Evolutionary conservation across 2,329 filamentous ascomycete genomes (phyloP).

Genomic region (Diaporthe batatas): DNA sequence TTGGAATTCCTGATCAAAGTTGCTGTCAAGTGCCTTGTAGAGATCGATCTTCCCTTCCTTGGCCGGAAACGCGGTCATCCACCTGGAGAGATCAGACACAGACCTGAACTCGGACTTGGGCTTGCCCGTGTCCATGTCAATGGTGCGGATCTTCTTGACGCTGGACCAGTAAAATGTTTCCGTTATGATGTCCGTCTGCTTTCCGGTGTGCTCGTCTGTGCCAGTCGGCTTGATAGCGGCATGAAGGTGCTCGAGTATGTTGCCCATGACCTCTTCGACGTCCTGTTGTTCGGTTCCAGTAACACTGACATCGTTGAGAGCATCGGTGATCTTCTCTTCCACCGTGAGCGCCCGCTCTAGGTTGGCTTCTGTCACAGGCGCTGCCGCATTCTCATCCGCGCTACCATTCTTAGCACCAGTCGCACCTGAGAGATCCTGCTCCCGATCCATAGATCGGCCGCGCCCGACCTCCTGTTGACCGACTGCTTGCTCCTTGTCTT

Average conservation of each 20-base stretch:
- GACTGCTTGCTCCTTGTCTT: conserved; percentile 39
- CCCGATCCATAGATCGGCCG: conserved; percentile 27
- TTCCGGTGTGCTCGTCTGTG: conserved; percentile 71
- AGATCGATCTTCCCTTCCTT: conserved; percentile 70
- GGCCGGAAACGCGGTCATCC: conserved; percentile 71
- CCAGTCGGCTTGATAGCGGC: conserved; percentile 84
- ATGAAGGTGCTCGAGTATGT: conserved; percentile 90
- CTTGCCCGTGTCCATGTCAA: conserved; percentile 61
- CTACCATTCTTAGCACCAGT: conserved; percentile 41
- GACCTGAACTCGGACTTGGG: conserved; percentile 59
- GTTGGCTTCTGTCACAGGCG: conserved; percentile 44
- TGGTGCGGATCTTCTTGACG: conserved; percentile 63
- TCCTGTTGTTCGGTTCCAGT: conserved; percentile 84
- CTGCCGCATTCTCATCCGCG: conserved; percentile 43
- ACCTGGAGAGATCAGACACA: conserved; percentile 68
- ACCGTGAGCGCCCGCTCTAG: conserved; percentile 51
- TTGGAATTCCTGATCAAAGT: conserved; percentile 84
- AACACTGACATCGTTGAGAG: conserved; percentile 60
- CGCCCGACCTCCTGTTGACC: background rate
- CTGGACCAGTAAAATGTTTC: conserved; percentile 75
- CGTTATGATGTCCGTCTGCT: conserved; percentile 86
- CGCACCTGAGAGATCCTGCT: conserved; percentile 29
- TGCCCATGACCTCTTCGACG: conserved; percentile 94
- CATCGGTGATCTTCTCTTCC: conserved; percentile 61
- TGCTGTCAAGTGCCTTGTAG: conserved; percentile 86